Base-by-base conservation (phyloP, 768 basidiomycete genomes). In the Leccinum disarticulatum region DNA sequence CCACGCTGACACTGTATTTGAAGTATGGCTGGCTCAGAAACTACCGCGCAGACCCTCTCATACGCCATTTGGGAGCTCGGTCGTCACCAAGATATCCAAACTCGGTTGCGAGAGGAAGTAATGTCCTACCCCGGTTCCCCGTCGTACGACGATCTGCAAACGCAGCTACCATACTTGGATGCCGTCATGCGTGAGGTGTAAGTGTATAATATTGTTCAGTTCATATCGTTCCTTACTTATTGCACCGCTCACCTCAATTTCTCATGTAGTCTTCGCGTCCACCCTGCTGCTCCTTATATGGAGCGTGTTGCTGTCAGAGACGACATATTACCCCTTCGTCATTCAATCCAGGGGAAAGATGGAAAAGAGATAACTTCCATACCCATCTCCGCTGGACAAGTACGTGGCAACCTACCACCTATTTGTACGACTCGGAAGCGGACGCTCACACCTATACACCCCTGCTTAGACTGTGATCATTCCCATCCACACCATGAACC, bases 1-100 rank as follows among this genome's bases (percentile, higher is more conserved):
- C 1, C 10, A 6, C 1, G 6, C 50, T 52, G 17, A 57, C 7
- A 3, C 5, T 28, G 13, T 46, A 43, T 46, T 43, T 25, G 28
- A 59, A 57, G 59, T 35, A n/a, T 60, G 38, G 41, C 59, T 4
- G 59, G 59, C 4, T 46, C 55, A 17, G 59, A 60, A 17, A 60
- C 59, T 15, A 60, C 59, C 1, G 50, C 41, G 15, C 59, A 60
- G 41, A 41, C 59, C 14, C 59, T 60, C 2, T n/a, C 55, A 22
- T 57, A 58, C 15, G 59, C 56, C n/a, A 52, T 52, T 17, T 60
- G 59, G 56, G 56, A 60, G 28, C 56, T 60, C n/a, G 27, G 38
- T 19, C 51, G 50, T n/a, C 59, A 58, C 28, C 56, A 43, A 2
- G 19, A 60, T 7, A 31, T 58, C 10, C 59, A 58, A 36, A 9